phyloP scores from a whole-genome alignment of 1,284 basidiomycete genomes.

The Chondrostereum purpureum region DNA sequence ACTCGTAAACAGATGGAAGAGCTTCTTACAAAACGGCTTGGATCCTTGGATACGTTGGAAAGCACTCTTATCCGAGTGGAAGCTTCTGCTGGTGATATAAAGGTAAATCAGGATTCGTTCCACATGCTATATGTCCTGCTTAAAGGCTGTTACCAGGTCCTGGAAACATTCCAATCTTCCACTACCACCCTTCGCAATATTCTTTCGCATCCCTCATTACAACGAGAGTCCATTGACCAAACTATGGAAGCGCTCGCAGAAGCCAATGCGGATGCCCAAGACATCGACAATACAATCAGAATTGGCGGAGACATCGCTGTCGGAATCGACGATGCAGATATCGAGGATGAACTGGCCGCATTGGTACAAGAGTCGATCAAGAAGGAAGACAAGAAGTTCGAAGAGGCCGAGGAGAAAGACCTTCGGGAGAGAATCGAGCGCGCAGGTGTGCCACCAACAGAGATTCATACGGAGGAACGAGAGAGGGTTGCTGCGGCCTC shows the following conservation, averaged over 20 bases:
- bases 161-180: constrained; percentile 81
- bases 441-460: not conserved
- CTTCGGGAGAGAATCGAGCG: not conserved
- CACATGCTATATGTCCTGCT: constrained; percentile 1
- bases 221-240: constrained; percentile 70
- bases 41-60: constrained; percentile 69
- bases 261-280: constrained; percentile 73
- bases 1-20: constrained; percentile 79
- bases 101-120: constrained; percentile 41
- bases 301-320: constrained; percentile 55
- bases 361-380: constrained; percentile 44
- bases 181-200: constrained; percentile 70
- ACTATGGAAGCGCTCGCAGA: constrained; percentile 86
- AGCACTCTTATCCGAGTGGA: constrained; percentile 79
- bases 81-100: constrained; percentile 80
- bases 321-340: constrained; percentile 48
- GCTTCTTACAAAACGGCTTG: constrained; percentile 68
- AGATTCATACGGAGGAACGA: not conserved
- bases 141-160: constrained; percentile 57
- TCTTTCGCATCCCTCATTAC: constrained; percentile 74
- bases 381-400: constrained; percentile 23
- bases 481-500: not conserved
- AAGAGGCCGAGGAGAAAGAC: constrained; percentile 10
- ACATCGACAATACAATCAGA: constrained; percentile 76
- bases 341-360: constrained; percentile 54